phyloP scores from a whole-genome alignment of 2,329 filamentous ascomycete genomes.

The Sporothrix variecibatus region DNA sequence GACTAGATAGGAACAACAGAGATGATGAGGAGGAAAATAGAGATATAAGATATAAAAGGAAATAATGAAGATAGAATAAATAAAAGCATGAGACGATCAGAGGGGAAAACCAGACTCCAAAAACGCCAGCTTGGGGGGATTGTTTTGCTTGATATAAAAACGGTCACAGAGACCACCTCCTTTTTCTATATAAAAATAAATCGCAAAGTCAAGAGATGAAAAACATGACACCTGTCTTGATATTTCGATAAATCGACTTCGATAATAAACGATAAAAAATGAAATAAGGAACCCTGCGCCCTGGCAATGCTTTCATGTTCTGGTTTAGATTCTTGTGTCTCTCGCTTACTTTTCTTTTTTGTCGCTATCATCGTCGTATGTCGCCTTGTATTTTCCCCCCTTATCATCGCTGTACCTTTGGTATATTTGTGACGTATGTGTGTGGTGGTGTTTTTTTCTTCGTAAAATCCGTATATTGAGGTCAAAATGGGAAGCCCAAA shows the following conservation, averaged over 20 bases:
- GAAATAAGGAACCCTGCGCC: constrained; percentile 17
- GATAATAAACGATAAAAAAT: not conserved
- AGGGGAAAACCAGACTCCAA: constrained; percentile 26
- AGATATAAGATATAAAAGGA: not conserved
- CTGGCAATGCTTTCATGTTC: constrained; percentile 22
- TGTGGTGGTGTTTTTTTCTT: not conserved
- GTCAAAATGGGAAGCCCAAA: not conserved
- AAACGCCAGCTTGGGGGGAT: constrained; percentile 22
- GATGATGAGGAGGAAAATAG: not conserved
- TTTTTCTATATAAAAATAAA: constrained; percentile 16
- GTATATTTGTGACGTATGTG: not conserved
- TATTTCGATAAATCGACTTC: constrained; percentile 6
- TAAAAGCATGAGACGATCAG: not conserved
- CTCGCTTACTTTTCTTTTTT: not conserved
- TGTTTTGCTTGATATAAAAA: constrained; percentile 19
- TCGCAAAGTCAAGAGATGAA: not conserved
- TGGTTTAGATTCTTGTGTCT: constrained; percentile 8
- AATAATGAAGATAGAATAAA: not conserved
- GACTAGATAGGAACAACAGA: no score
- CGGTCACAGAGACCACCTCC: constrained; percentile 17
- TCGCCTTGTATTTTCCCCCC: not conserved
- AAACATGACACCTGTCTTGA: not conserved
- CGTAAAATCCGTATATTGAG: not conserved
- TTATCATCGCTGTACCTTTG: not conserved
- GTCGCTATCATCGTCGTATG: not conserved